Percentiles rank a stretch among this genome's conserved stretches.
Conservation (phyloP, 208 protist genomes). For the Trypanosoma mega region DNA sequence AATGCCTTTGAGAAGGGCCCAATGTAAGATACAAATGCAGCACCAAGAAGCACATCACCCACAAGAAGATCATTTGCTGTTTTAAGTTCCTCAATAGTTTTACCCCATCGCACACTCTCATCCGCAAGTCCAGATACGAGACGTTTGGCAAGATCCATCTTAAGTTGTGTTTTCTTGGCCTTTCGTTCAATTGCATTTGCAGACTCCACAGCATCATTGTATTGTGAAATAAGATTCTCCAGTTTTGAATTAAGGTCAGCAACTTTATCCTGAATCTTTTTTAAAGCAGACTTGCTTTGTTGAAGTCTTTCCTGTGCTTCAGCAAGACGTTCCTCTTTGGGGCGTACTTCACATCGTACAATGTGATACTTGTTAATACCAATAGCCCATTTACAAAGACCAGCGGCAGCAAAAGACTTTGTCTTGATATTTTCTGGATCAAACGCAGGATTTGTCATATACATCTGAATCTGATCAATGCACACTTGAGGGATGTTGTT, state of each 20-base stretch:
- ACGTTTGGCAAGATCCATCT: constrained; percentile 93
- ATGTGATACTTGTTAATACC: constrained; percentile 96
- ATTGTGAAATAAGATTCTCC: constrained; percentile 88
- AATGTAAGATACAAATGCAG: constrained; percentile 98
- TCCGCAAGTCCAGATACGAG: constrained; percentile 95
- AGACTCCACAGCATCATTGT: constrained; percentile 94
- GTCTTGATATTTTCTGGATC: constrained; percentile 87
- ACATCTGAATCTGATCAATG: constrained; percentile 94
- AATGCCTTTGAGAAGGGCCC: constrained; percentile 97
- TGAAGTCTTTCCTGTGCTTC: constrained; percentile 91
- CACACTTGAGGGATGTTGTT: constrained; percentile 96
- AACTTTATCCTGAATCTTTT: constrained; percentile 95
- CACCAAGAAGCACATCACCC: constrained; percentile 96
- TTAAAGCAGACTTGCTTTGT: constrained; percentile 83
- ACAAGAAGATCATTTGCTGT: constrained; percentile 88
- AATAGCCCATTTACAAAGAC: constrained; percentile 96
- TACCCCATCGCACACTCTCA: constrained; percentile 97
- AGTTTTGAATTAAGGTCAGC: constrained; percentile 95
- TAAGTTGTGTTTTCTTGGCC: constrained; percentile 93
- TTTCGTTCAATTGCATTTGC: constrained; percentile 92
- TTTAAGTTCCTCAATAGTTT: constrained; percentile 92
- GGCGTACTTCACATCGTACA: constrained; percentile 96
- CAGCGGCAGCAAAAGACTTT: constrained; percentile 96
- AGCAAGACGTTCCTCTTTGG: constrained; percentile 94
- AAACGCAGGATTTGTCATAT: constrained; percentile 93